Evolutionary conservation across 192 early-diverging fungal genomes (phyloP), one percentile per base, ranked within the genome.

Genomic region (Podila horticola): DNA sequence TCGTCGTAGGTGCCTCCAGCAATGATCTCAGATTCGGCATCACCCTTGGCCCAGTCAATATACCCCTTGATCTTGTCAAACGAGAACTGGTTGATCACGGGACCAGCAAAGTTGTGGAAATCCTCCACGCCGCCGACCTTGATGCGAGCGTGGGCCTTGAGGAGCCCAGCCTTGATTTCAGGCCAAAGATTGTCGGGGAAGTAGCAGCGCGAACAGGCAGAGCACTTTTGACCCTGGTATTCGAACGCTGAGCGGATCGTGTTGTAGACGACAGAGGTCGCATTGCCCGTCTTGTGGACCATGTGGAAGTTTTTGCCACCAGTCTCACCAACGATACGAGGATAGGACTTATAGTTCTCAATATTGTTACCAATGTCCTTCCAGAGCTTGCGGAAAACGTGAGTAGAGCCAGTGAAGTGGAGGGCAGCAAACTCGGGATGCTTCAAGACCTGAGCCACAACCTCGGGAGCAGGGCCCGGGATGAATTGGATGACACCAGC

Each of bases 291-390:
- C 75, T 93, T 88, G 85, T 98, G 97, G 51, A 98, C 79, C 65
- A 99, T 85, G 76, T 99, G 98, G 91, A 96, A 97, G 92, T 99
- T 99, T 88, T 99, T 99, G 67, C 98, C 98, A 81, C 98, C 98
- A 28, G 97, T 98, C 86, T 99, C 97, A 82, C 97, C 97, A 15
- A 99, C 97, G 66, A 99, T 94, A 79, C 97, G 94, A 58, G 97
- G 97, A 84, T 97, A 99, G 58, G 91, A 92, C 82, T 90, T 91
- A 89, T 98, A 99, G 57, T 74, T 88, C 68, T 96, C 92, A 58
- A 99, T 91, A 88, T 99, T 98, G 79, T 92, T 86, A 41, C 91
- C 94, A 84, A 98, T 95, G 68, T 93, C 90, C 86, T 92, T 91
- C 95, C 95, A 99, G 77, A 99, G 87, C 74, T 91, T 87, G 87